Base-by-base conservation (phyloP, 2,329 filamentous ascomycete species). In the Penicillium sp. region DNA sequence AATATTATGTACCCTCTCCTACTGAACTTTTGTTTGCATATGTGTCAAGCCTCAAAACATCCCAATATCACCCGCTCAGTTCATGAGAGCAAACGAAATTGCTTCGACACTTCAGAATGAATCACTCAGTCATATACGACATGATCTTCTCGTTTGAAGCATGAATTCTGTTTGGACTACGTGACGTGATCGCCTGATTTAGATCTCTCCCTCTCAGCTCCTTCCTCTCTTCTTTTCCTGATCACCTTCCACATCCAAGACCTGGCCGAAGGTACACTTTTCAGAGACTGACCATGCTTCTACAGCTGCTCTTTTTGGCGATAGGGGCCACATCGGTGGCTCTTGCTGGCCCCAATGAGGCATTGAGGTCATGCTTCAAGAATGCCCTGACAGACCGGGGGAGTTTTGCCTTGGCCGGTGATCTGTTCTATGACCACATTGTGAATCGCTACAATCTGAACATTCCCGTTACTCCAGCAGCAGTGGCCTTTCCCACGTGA, bases 381-480 rank as follows among this genome's bases (percentile, higher is more conserved):
- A 48, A 36, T 36, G 9, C 15, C 10, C 9, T 48, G 15, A 12
- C 21, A 36, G 15, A 36, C 31, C 21, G 0, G 6, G 15, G 31
- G 12, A 35, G 31, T 4, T 48, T 48, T 36, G 45, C 45, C 21
- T 25, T 48, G 7, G 45, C 31, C 2, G 45, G 45, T 9, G 45
- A 48, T 35, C 31, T n/a, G 29, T 48, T 48, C 31, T 48, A 48
- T 17, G 31, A 25, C 31, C 31, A 3, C 21, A 48, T 48, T 25
- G 45, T 48, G 31, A 48, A 48, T 25, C 45, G 45, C 6, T 48
- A 48, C 45, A 48, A 48, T 9, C 31, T 48, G 21, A 48, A 48
- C 15, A 35, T 48, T 13, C 45, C 21, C 1, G 21, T 42, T 21
- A 51, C 49, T 21, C 49, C 49, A 42, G 31, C 45, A 25, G 45